These are phyloP conservation scores for Logfia minima DNA, from an alignment of 129 eudicot genomes.

Conservation along the genomic window DNA sequence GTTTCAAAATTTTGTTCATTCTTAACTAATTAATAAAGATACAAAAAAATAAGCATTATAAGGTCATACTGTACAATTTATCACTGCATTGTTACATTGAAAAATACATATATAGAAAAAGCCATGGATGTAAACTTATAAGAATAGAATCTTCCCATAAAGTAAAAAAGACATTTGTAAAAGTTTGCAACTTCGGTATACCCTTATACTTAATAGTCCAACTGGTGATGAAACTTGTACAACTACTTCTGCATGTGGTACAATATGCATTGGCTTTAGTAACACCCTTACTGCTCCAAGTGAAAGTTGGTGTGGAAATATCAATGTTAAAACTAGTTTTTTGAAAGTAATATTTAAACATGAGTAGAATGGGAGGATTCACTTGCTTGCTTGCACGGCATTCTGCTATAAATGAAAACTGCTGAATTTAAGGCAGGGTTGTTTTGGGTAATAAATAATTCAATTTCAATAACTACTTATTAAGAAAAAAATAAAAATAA, in stretches of 20 bases:
- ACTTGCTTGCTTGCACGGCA: conserved; percentile 52
- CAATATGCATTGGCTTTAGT: background rate
- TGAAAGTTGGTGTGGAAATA: conserved; percentile 6
- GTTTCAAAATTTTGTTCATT: too few relatives aligned
- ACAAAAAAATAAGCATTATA: background rate
- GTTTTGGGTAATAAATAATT: conserved; percentile 31
- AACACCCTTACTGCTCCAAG: background rate
- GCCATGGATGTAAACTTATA: conserved; percentile 7
- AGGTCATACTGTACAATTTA: conserved; percentile 15
- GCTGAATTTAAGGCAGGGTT: conserved; percentile 48
- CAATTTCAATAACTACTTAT: conserved; percentile 18
- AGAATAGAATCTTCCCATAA: conserved; percentile 30
- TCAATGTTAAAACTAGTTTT: background rate
- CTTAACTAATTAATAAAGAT: background rate
- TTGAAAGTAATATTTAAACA: background rate
- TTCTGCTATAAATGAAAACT: conserved; percentile 43
- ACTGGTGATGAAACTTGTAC: conserved; percentile 13
- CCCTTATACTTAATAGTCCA: background rate
- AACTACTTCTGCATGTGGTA: conserved; percentile 22
- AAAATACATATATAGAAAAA: conserved; percentile 12
- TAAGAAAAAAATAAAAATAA: background rate
- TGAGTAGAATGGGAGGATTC: conserved; percentile 5
- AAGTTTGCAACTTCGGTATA: conserved; percentile 21
- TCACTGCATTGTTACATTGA: conserved; percentile 4
- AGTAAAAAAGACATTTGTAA: conserved; percentile 30